Evolutionary conservation across 352 stramenopile genomes (phyloP).

Genomic region (Phytophthora tentaculata): DNA sequence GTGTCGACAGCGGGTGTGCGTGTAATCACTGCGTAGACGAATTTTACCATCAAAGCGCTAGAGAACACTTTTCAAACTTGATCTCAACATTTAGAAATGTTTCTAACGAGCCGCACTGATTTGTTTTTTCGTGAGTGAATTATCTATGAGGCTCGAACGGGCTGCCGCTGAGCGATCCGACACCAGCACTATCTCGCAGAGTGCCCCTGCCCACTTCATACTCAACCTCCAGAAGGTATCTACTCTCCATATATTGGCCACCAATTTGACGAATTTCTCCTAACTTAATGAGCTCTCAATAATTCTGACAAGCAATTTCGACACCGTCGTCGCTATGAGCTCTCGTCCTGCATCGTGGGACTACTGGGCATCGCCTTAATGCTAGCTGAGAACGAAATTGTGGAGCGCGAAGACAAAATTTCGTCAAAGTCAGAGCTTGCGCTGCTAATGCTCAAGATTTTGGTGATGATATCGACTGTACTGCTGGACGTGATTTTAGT

Average conservation of each 20-base stretch:
- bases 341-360: slow-evolving; percentile 52
- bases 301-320: slow-evolving; percentile 76
- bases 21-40: slow-evolving; percentile 33
- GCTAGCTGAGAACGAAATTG: slow-evolving; percentile 71
- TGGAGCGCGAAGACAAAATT: slow-evolving; percentile 30
- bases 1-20: slow-evolving; percentile 72
- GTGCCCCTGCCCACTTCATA: slow-evolving; percentile 21
- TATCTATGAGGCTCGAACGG: slow-evolving; percentile 23
- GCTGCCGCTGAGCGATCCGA: neutral
- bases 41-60: no score
- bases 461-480: slow-evolving; percentile 42
- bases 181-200: neutral
- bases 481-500: slow-evolving; percentile 55
- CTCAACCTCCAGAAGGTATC: slow-evolving; percentile 25
- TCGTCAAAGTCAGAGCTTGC: neutral
- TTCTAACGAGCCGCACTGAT: neutral
- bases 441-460: slow-evolving; percentile 48
- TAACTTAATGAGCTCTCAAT: no score
- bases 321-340: slow-evolving; percentile 51
- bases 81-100: slow-evolving; percentile 34
- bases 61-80: neutral
- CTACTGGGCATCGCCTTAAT: slow-evolving; percentile 65
- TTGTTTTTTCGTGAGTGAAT: no score
- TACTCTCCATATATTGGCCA: no score
- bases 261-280: neutral